Conservation (phyloP, 2,329 filamentous ascomycete species). For the Aspergillus novoparasiticus region DNA sequence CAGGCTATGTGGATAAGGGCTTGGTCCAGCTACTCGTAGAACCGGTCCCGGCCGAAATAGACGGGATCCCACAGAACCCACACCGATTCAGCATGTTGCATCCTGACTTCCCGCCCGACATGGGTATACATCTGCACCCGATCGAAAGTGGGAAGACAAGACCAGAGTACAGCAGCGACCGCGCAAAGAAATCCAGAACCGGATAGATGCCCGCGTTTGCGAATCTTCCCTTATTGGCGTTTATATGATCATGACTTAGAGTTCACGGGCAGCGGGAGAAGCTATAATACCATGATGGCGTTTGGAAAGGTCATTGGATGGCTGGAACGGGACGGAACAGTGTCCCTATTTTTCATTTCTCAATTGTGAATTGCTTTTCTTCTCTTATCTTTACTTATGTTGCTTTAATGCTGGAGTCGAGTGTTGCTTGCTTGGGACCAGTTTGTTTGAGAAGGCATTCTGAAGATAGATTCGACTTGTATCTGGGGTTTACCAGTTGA, state of each 20-base stretch:
- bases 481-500: background rate
- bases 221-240: slow-evolving; percentile 7
- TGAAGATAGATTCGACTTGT: slow-evolving; percentile 2
- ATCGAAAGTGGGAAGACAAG: slow-evolving; percentile 3
- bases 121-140: slow-evolving; percentile 49
- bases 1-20: slow-evolving; percentile 45
- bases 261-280: slow-evolving; percentile 4
- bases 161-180: slow-evolving; percentile 16
- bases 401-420: background rate
- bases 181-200: slow-evolving; percentile 16
- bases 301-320: slow-evolving; percentile 7
- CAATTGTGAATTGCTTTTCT: background rate
- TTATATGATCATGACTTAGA: slow-evolving; percentile 7
- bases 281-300: slow-evolving; percentile 6
- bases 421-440: background rate
- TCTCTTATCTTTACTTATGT: background rate
- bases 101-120: slow-evolving; percentile 46
- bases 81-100: slow-evolving; percentile 44
- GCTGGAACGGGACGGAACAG: background rate
- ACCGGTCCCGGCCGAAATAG: slow-evolving; percentile 30
- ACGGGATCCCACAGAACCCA: slow-evolving; percentile 36
- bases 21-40: slow-evolving; percentile 44
- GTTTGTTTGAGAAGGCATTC: background rate
- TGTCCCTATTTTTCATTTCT: background rate
- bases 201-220: slow-evolving; percentile 6